A percentile compares a stretch with the other conserved stretches of the same genome.
phyloP scores from a whole-genome alignment of 2,329 filamentous ascomycete species.

The Ophiocordyceps robertsii region DNA sequence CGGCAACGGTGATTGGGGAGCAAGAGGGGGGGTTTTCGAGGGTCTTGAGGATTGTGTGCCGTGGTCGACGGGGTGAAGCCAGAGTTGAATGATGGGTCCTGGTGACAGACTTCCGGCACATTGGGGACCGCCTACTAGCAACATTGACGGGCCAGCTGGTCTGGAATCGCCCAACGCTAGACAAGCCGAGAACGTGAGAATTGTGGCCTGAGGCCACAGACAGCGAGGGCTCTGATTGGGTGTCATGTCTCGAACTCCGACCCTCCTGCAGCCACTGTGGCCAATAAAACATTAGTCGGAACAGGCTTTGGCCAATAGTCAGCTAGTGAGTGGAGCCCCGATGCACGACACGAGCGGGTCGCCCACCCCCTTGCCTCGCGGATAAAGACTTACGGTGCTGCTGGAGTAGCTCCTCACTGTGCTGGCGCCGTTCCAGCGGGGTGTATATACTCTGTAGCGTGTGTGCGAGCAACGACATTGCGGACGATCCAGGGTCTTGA shows the following conservation, averaged over 20 bases:
- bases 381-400: too few relatives aligned
- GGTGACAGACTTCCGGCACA: neutral
- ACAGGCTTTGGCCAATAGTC: neutral
- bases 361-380: too few relatives aligned
- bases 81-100: neutral
- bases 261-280: too few relatives aligned
- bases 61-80: neutral
- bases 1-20: constrained; percentile 5
- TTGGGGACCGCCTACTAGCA: constrained; percentile 7
- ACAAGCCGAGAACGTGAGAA: neutral
- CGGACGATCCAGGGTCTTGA: too few relatives aligned
- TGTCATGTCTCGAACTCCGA: constrained; percentile 1
- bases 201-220: constrained; percentile 7
- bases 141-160: constrained; percentile 1
- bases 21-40: constrained; percentile 4
- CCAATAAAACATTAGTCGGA: neutral
- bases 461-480: too few relatives aligned
- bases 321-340: neutral
- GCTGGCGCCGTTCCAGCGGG: too few relatives aligned
- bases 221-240: constrained; percentile 2
- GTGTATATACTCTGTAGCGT: too few relatives aligned
- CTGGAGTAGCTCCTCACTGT: too few relatives aligned
- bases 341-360: too few relatives aligned
- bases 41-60: constrained; percentile 2
- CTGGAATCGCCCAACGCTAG: neutral